Percentiles rank a stretch among this genome's conserved stretches.
Evolutionary conservation across 148 eudicot genomes (phyloP).

Genomic region (Polygonum maritimum): DNA sequence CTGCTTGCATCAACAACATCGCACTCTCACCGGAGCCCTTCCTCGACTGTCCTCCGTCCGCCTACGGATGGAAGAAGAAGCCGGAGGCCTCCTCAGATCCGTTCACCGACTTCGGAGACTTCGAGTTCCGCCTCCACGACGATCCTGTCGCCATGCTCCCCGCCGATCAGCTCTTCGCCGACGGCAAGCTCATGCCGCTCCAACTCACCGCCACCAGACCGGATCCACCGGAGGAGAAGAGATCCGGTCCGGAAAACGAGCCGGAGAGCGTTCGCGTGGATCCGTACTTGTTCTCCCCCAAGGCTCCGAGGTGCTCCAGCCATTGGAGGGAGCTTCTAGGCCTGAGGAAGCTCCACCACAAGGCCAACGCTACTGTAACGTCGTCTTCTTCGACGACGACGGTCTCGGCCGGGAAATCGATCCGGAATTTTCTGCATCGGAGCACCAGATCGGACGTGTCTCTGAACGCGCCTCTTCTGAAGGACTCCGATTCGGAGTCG

Average conservation of each 20-base stretch:
- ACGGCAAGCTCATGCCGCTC: constrained; percentile 65
- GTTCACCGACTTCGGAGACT: constrained; percentile 30
- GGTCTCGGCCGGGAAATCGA: constrained; percentile 19
- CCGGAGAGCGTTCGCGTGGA: constrained; percentile 14
- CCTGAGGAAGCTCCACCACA: constrained; percentile 39
- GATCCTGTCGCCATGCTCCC: constrained; percentile 61
- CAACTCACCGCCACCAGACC: constrained; percentile 26
- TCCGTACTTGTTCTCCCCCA: constrained; percentile 61
- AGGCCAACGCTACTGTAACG: constrained; percentile 10
- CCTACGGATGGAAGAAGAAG: constrained; percentile 40
- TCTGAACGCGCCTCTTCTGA: constrained; percentile 42
- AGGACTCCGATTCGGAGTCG: constrained; percentile 27
- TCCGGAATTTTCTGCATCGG: constrained; percentile 39
- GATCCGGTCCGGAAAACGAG: constrained; percentile 17
- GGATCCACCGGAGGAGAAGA: constrained; percentile 13
- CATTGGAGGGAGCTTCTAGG: constrained; percentile 83
- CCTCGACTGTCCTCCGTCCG: constrained; percentile 33
- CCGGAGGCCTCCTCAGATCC: constrained; percentile 23
- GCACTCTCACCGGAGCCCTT: constrained; percentile 36
- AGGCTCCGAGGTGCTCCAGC: constrained; percentile 78
- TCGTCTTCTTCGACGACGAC: background rate
- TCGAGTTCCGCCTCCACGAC: constrained; percentile 56
- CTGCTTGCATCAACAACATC: constrained; percentile 59
- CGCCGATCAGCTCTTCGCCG: constrained; percentile 80
- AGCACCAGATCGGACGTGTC: constrained; percentile 38